Base-by-base conservation (phyloP, 2,329 filamentous ascomycete species). In the Stromatinia cepivora region DNA sequence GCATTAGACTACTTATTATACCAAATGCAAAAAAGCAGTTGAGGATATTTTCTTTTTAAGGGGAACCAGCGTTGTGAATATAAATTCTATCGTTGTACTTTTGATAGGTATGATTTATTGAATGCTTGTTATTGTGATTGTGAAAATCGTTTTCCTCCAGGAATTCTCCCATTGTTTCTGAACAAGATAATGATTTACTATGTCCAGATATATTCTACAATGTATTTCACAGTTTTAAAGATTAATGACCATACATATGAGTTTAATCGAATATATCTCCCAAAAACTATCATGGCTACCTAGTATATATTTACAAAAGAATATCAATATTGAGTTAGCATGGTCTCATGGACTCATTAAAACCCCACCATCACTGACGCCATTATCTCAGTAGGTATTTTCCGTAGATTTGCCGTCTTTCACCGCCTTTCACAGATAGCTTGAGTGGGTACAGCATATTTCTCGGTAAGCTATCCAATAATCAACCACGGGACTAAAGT, bases 1-100 rank as follows among this genome's bases (percentile, higher is more conserved):
- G 75, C 75, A 75, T 75, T 76, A 76, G 74, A 76, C 69, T 73
- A 67, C 65, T 67, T 67, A 67, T 74, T 73, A 73, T 71, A 73
- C 48, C 68, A 75, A 63, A 77, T 75, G 75, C 74, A 75, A 76
- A 76, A 72, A 70, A 65, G 71, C 48, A 56, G 69, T 67, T 54
- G 53, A 70, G 56, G 39, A 46, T 48, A 39, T 52, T 45, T 52
- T 39, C 28, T 25, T 28, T 39, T n/a, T 28, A 56, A 34, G 46
- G 31, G 25, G 8, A n/a, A 50, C 25, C 28, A 56, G 39, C 28
- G 39, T n/a, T n/a, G 20, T 57, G 54, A 66, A 58, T 66, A 36
- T 46, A 36, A 34, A 66, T 31, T 66, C 39, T 34, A 25, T 63
- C 28, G 9, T 39, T 63, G 34, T 52, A 63, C n/a, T 63, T 52